Evolutionary conservation across 2,329 filamentous ascomycete genomes (phyloP).

Genomic region (Fusarium bactridioides): DNA sequence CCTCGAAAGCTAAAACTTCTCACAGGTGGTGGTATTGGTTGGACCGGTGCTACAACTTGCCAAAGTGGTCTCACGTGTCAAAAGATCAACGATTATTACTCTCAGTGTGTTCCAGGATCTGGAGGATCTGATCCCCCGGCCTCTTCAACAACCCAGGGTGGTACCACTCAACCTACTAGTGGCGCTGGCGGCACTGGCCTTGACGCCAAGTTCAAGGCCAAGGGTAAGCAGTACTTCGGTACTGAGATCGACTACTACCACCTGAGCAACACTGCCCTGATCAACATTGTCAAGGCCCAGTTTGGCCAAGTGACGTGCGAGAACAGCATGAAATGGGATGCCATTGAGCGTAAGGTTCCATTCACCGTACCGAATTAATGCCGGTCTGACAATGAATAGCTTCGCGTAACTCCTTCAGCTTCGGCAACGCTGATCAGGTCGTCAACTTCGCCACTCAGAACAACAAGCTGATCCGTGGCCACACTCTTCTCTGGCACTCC

Average conservation of each 20-base stretch:
- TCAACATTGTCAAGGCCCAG: constrained; percentile 63
- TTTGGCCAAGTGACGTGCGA: constrained; percentile 73
- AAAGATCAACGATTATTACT: constrained; percentile 20
- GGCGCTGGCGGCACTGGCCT: background rate
- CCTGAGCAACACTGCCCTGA: constrained; percentile 54
- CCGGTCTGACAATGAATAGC: constrained; percentile 48
- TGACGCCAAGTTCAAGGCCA: constrained; percentile 53
- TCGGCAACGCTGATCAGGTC: constrained; percentile 65
- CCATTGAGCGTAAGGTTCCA: constrained; percentile 31
- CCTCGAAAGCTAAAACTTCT: background rate
- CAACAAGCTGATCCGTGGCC: constrained; percentile 67
- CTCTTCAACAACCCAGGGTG: background rate
- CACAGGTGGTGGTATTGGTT: background rate
- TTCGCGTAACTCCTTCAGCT: constrained; percentile 61
- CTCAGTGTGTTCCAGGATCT: constrained; percentile 12
- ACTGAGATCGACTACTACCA: constrained; percentile 62
- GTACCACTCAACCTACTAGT: background rate
- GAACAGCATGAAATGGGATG: constrained; percentile 77
- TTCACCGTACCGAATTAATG: fast-evolving
- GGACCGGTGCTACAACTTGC: constrained; percentile 1
- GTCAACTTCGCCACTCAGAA: constrained; percentile 66
- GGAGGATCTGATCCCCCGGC: background rate
- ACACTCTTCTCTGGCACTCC: constrained; percentile 72
- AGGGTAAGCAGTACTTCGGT: constrained; percentile 72
- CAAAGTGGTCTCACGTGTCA: constrained; percentile 1